These are phyloP conservation scores for Musa schizocarpa DNA, from an alignment of 176 grass and related monocot genomes.

Conservation along the genomic window DNA sequence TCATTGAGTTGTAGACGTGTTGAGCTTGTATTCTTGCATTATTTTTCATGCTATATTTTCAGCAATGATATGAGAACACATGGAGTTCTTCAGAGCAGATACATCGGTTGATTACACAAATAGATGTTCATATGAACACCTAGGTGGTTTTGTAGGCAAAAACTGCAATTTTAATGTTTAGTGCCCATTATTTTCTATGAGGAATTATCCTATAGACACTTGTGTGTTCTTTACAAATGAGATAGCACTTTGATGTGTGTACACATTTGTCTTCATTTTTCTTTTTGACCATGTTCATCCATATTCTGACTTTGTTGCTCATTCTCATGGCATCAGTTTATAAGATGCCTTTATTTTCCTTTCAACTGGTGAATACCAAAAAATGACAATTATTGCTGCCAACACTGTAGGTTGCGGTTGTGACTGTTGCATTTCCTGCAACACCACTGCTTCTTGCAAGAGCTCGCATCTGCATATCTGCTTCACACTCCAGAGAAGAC, in stretches of 20 bases:
- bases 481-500: slow-evolving; percentile 72
- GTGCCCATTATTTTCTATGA: too few relatives aligned
- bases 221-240: too few relatives aligned
- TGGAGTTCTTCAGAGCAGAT: neutral
- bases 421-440: slow-evolving; percentile 68
- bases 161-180: too few relatives aligned
- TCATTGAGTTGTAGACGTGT: neutral
- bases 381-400: neutral
- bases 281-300: too few relatives aligned
- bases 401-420: slow-evolving; percentile 53
- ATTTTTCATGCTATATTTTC: neutral
- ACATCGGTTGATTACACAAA: neutral
- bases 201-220: too few relatives aligned
- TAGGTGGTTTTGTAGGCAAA: too few relatives aligned
- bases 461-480: slow-evolving; percentile 72
- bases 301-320: too few relatives aligned
- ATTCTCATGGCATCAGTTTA: neutral
- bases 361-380: neutral
- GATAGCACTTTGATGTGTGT: too few relatives aligned
- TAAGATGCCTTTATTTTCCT: neutral
- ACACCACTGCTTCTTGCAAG: slow-evolving; percentile 72
- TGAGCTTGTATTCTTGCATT: neutral
- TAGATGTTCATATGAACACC: neutral
- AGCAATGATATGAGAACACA: neutral
- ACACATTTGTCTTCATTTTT: too few relatives aligned